Evolutionary conservation across 176 grass and related monocot species (phyloP).

Genomic region (Pharus latifolius): DNA sequence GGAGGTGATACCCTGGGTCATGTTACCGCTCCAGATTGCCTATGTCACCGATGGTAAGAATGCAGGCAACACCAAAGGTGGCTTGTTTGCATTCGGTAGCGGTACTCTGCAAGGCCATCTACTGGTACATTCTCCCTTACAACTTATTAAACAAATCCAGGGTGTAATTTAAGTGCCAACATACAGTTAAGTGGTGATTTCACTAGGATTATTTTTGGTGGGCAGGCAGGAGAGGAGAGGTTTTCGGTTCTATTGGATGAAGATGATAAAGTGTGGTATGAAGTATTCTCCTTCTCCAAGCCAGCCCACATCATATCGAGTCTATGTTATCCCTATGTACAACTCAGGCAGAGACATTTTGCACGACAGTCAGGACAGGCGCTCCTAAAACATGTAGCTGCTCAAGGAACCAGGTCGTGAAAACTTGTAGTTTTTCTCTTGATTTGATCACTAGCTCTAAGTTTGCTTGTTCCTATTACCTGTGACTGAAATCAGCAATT

Average conservation of each 20-base stretch:
- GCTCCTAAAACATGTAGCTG: constrained; percentile 29
- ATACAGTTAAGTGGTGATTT: neutral
- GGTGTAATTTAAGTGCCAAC: no score
- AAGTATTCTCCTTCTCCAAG: constrained; percentile 76
- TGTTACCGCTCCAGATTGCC: constrained; percentile 79
- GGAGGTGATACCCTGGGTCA: constrained; percentile 72
- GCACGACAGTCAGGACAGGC: constrained; percentile 37
- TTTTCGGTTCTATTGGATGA: constrained; percentile 68
- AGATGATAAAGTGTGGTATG: constrained; percentile 72
- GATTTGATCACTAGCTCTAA: no score
- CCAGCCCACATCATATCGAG: constrained; percentile 51
- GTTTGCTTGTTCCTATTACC: no score
- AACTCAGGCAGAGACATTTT: constrained; percentile 58
- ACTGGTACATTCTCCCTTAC: constrained; percentile 16
- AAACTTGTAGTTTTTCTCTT: no score
- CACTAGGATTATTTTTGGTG: neutral
- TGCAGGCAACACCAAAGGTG: neutral
- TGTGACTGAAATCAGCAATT: no score
- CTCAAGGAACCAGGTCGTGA: neutral
- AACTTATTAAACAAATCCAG: neutral
- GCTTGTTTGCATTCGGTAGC: constrained; percentile 43
- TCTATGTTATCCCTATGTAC: constrained; percentile 62
- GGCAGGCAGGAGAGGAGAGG: constrained; percentile 72
- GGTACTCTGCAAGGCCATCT: constrained; percentile 78
- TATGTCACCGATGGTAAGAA: constrained; percentile 22